These are phyloP conservation scores for Ulmus americana DNA, from an alignment of 331 rosid species.

Conservation along the genomic window DNA sequence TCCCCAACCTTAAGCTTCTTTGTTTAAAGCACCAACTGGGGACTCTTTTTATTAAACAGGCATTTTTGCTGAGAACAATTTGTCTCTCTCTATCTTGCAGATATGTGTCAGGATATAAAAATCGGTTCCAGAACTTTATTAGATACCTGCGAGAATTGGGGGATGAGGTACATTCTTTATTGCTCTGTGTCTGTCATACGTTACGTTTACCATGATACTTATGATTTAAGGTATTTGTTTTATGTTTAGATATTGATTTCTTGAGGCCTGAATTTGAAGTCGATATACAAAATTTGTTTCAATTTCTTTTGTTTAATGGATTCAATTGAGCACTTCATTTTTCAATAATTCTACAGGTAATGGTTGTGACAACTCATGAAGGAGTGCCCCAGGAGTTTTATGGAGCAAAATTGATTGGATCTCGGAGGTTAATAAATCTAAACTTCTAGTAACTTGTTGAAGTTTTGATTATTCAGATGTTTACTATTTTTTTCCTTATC, in stretches of 20 bases:
- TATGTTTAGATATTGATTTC: background rate
- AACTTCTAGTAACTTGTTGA: background rate
- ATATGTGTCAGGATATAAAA: constrained; percentile 91
- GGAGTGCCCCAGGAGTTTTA: constrained; percentile 87
- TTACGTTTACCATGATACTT: background rate
- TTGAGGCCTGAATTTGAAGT: background rate
- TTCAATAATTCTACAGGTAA: constrained; percentile 45
- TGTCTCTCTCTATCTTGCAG: constrained; percentile 39
- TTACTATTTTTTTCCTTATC: background rate
- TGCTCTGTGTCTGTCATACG: background rate
- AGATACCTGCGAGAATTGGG: constrained; percentile 95
- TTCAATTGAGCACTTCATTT: constrained; percentile 10
- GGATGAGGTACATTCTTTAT: constrained; percentile 62
- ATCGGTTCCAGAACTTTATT: constrained; percentile 92
- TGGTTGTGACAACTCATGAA: constrained; percentile 98
- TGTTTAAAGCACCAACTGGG: background rate
- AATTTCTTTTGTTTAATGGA: constrained; percentile 4
- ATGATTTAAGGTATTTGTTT: background rate
- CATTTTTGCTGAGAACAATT: constrained; percentile 11
- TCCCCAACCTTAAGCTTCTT: background rate
- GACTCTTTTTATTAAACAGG: background rate
- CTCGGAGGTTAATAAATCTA: constrained; percentile 61
- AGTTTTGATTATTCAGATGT: background rate
- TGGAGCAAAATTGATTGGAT: constrained; percentile 91
- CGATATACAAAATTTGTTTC: background rate